These are phyloP conservation scores for Phallus indusiatus DNA, from an alignment of 768 basidiomycete genomes.

Conservation along the genomic window DNA sequence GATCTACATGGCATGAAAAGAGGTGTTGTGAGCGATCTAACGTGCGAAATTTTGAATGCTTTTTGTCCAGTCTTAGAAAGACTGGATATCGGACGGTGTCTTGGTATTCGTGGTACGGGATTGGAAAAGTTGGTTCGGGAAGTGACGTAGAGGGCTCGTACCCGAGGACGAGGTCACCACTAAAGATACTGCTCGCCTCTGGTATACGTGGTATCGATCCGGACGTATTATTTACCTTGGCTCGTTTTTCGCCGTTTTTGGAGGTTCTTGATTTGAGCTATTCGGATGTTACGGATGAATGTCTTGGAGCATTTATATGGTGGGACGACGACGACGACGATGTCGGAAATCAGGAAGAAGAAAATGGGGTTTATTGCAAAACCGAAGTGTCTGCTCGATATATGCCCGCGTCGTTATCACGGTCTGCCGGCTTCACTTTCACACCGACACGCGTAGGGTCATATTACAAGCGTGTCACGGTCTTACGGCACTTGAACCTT, in stretches of 20 bases:
- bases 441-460: conserved; percentile 15
- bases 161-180: neutral
- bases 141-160: neutral
- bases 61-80: conserved; percentile 45
- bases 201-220: conserved; percentile 57
- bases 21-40: conserved; percentile 58
- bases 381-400: conserved; percentile 51
- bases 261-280: conserved; percentile 79
- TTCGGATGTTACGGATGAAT: conserved; percentile 63
- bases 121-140: conserved; percentile 35
- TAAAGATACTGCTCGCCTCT: conserved; percentile 58
- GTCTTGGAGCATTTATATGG: conserved; percentile 63
- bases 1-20: conserved; percentile 58
- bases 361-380: conserved; percentile 24
- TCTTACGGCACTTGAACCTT: conserved; percentile 63
- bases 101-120: conserved; percentile 56
- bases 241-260: conserved; percentile 57
- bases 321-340: conserved; percentile 19
- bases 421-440: neutral
- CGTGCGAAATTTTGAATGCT: conserved; percentile 55
- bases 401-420: conserved; percentile 26
- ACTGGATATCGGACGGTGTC: conserved; percentile 67
- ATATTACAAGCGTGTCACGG: conserved; percentile 54
- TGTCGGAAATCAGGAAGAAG: conserved; percentile 17
- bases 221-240: conserved; percentile 53